phyloP scores from a whole-genome alignment of 2,329 filamentous ascomycete species.

The Atkinsonella hypoxylon region DNA sequence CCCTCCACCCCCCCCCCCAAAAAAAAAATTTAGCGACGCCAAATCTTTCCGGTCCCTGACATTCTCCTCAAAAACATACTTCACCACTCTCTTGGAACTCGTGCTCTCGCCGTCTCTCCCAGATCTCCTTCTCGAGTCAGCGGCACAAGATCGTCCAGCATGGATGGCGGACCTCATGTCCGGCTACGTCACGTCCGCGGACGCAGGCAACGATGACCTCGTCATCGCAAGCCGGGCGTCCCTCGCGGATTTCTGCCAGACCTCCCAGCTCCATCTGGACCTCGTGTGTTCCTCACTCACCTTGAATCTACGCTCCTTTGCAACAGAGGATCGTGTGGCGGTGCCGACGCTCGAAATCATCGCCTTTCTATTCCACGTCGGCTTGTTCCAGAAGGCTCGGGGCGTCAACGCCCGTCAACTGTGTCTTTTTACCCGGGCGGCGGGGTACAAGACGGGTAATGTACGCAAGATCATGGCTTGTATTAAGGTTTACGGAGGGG shows the following conservation, averaged over 20 bases:
- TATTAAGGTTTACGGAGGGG: constrained; percentile 63
- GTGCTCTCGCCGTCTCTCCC: constrained; percentile 25
- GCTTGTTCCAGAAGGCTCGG: constrained; percentile 29
- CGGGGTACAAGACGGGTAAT: constrained; percentile 73
- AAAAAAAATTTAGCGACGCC: constrained; percentile 19
- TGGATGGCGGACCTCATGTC: constrained; percentile 47
- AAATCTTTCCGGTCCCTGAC: constrained; percentile 25
- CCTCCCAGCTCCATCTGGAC: constrained; percentile 26
- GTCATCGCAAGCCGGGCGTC: constrained; percentile 57
- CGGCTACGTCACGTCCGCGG: constrained; percentile 61
- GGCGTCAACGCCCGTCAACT: constrained; percentile 40
- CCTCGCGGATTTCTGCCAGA: constrained; percentile 42
- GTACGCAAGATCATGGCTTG: constrained; percentile 72
- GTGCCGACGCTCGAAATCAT: constrained; percentile 67
- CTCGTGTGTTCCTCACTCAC: constrained; percentile 39
- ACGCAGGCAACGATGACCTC: constrained; percentile 66
- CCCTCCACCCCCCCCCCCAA: no score
- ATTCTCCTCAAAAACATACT: constrained; percentile 50
- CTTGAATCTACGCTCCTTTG: constrained; percentile 38
- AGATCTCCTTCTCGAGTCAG: constrained; percentile 24
- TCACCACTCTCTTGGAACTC: constrained; percentile 39
- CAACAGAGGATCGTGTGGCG: constrained; percentile 55
- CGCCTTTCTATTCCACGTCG: constrained; percentile 63
- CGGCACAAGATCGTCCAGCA: constrained; percentile 16
- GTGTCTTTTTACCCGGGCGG: constrained; percentile 61